Base-by-base conservation (phyloP, 129 eudicot genomes). In the Pittosporum tobira region DNA sequence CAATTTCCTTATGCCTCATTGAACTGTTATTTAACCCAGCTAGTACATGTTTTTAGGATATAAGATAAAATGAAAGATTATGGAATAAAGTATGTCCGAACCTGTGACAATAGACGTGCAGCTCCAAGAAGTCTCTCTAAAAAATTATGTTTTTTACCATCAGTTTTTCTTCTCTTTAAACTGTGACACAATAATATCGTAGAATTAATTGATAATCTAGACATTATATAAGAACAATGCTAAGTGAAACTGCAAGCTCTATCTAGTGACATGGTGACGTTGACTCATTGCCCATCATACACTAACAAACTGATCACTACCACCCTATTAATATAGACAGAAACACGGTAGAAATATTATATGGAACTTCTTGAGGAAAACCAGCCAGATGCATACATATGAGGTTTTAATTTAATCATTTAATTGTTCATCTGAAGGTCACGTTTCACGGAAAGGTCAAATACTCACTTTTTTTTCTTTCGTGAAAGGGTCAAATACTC, bases 41-140 rank as follows among this genome's bases (percentile, higher is more conserved):
- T 25, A 60, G 15, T 23, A 24, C n/a, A 52, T 27, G 49, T 48
- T 23, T 6, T n/a, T 18, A 46, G 1, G 20, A 31, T 36, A 34
- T 1, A 5, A 34, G 10, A 0, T 5, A 4, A 0, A 6, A 6
- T 34, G 40, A 34, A 34, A 34, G 40, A 34, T 8, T 6, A 34
- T 12, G 10, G 13, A 0, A 8, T 9, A 44, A 20, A 42, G 34
- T 12, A 45, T 46, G 28, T 15, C 11, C 12, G 20, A 58, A 91
- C 96, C 96, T 83, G 78, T 44, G 96, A 79, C 45, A 87, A 66
- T 12, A 91, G 70, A 24, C 91, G 88, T 43, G 88, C 79, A 38
- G 74, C 88, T 65, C 99, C 99, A 48, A 67, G 64, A 52, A 91
- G 85, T 38, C 88, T 75, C 47, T 57, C 91, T 71, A 91, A 31